A percentile compares a stretch with the other conserved stretches of the same genome.
Conservation (phyloP, 371 early-diverging fungal genomes). For the Batrachochytrium dendrobatidis region DNA sequence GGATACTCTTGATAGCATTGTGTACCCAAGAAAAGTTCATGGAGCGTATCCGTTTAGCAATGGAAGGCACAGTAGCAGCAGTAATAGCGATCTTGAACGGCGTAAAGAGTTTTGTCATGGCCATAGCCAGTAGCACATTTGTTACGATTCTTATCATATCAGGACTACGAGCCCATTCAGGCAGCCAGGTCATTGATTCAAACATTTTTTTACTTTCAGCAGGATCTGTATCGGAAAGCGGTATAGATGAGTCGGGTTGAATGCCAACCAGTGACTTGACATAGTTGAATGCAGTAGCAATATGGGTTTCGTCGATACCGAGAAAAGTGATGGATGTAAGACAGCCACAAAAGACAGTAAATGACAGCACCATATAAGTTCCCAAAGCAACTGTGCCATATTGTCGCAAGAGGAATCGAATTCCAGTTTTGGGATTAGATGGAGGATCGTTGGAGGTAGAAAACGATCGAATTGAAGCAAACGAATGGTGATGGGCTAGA, state of each 20-base stretch:
- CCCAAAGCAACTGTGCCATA: constrained; percentile 33
- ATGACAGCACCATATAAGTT: constrained; percentile 29
- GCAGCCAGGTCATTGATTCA: constrained; percentile 13
- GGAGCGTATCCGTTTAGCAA: constrained; percentile 15
- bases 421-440: constrained; percentile 15
- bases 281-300: constrained; percentile 9
- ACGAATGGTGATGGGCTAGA: too few species aligned
- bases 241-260: not conserved
- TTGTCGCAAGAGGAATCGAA: constrained; percentile 26
- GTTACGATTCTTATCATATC: constrained; percentile 18
- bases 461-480: too few species aligned
- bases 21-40: too few species aligned
- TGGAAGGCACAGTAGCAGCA: too few species aligned
- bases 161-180: constrained; percentile 22
- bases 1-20: too few species aligned
- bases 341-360: constrained; percentile 24
- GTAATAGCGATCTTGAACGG: constrained; percentile 34
- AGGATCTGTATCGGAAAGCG: not conserved
- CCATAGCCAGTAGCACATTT: constrained; percentile 37
- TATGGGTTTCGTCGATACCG: constrained; percentile 24
- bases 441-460: constrained; percentile 1
- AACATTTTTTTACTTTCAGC: constrained; percentile 8
- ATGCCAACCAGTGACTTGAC: constrained; percentile 21
- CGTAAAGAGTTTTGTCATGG: constrained; percentile 40
- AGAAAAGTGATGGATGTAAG: constrained; percentile 28